Base-by-base conservation (phyloP, 1,284 basidiomycete species). In the Ustilago tritici region DNA sequence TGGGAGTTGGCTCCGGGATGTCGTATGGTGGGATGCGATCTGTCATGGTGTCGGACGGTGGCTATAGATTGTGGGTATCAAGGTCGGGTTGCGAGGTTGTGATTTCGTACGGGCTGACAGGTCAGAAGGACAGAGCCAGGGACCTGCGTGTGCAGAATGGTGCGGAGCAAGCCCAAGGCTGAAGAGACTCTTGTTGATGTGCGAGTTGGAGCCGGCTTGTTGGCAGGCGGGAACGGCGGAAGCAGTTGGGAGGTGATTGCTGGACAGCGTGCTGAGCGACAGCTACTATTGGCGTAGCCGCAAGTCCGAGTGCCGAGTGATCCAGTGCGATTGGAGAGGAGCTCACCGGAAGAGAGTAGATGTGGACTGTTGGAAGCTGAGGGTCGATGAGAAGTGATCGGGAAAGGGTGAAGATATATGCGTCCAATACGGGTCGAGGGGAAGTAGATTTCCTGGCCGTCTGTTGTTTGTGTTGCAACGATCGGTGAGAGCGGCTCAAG, bases 101-200 rank as follows among this genome's bases (percentile, higher is more conserved):
- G 19, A 36, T 6, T 36, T 9, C 50, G 8, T 41, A 28, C 14
- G 7, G 23, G 28, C 23, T 38, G 17, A 17, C 32, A n/a, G 19
- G 56, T 31, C 7, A 58, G 34, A 49, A 47, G 61, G 41, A 28
- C 19, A 32, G 14, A 49, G 52, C 38, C 35, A 31, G 23, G n/a
- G 66, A 63, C 62, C 62, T 69, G 72, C 66, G 66, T 61, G 60
- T 70, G 72, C 72, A 75, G 72, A 75, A 70, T 75, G 67, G 72
- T 75, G 72, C 72, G 32, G 38, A 32, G 47, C 38, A 4, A 65
- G 66, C 56, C 60, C 19, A 14, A 17, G 71, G 60, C 66, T 56
- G 35, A 35, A 12, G 40, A 12, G 8, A 43, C 9, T 36, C 10
- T 19, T 53, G 15, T 6, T 1, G 57, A 35, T 28, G n/a, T 56